Conservation (phyloP, 352 stramenopile genomes). For the Phytophthora meadii region DNA sequence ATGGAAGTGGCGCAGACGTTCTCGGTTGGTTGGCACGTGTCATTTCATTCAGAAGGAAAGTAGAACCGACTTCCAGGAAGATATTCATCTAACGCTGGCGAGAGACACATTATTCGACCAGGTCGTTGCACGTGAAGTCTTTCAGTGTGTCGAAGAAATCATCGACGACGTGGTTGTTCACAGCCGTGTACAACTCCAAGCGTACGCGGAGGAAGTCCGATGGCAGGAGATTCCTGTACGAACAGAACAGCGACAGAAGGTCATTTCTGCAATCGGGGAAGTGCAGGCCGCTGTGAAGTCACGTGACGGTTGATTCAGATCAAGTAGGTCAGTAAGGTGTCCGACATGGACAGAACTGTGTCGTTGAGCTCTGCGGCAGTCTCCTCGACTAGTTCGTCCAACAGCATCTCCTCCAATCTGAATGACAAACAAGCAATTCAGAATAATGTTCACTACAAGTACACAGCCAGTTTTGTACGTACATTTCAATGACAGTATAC, state of each 20-base stretch:
- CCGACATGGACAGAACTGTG: conserved; percentile 46
- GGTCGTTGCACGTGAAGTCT: conserved; percentile 33
- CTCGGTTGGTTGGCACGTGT: neutral
- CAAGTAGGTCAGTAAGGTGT: conserved; percentile 46
- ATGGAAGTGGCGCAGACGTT: conserved; percentile 2
- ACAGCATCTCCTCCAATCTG: conserved; percentile 53
- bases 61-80: conserved; percentile 10
- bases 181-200: conserved; percentile 23
- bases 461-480: neutral
- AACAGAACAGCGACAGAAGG: conserved; percentile 46
- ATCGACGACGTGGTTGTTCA: conserved; percentile 37
- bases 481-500: conserved; percentile 70
- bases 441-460: neutral
- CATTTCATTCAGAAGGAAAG: neutral
- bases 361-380: conserved; percentile 45
- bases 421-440: neutral
- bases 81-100: conserved; percentile 12
- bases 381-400: conserved; percentile 52
- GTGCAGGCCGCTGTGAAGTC: conserved; percentile 13
- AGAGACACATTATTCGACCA: conserved; percentile 34
- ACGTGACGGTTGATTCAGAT: conserved; percentile 6
- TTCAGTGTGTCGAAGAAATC: conserved; percentile 42
- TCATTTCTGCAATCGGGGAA: conserved; percentile 18
- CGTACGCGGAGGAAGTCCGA: conserved; percentile 25
- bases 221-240: conserved; percentile 49